Base-by-base conservation (phyloP, 805 yeast genomes). In the Suhomyces prunicola region DNA sequence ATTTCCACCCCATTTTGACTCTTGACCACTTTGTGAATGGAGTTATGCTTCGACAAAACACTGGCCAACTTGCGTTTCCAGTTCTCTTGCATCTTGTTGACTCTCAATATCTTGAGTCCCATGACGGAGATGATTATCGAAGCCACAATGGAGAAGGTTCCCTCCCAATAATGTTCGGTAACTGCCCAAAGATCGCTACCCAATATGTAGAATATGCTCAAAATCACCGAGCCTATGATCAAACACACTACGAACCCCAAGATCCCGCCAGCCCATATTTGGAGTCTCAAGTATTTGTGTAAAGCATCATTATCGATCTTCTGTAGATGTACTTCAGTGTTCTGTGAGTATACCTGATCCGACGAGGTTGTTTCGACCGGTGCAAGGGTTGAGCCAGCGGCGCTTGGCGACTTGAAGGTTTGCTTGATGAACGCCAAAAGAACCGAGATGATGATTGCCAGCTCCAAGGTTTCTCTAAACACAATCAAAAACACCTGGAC, bases 401-500 rank as follows among this genome's bases (percentile, higher is more conserved):
- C 12, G 19, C 24, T 68, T 69, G 23, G 45, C 23, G 27, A 27
- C 13, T 27, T 50, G 50, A 81, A 73, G 26, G 82, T 83, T 60
- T 87, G 90, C 58, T 81, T 83, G 45, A 87, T 75, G 63, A 87
- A 86, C 1, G 90, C 83, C n/a, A 87, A 71, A 17, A 87, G 70
- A 26, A 87, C 90, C 1, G 92, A 85, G 3, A 87, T 80, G 55
- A 87, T 87, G 53, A 87, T 81, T n/a, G 88, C 87, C 64, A 85
- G 84, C 68, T 87, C 94, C 50, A 87, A 64, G 0, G 92, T 85
- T 63, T 87, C 94, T 60, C 94, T 73, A 24, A 87, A 67, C 35
- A 87, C 84, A 50, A 87, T 87, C 65, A 87, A 84, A 64, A 86
- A 87, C 33, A 86, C 84, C 70, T 87, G 90, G 48, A 86, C 81